phyloP scores from a whole-genome alignment of 164 flowering plant species.

The Annona squamosa region DNA sequence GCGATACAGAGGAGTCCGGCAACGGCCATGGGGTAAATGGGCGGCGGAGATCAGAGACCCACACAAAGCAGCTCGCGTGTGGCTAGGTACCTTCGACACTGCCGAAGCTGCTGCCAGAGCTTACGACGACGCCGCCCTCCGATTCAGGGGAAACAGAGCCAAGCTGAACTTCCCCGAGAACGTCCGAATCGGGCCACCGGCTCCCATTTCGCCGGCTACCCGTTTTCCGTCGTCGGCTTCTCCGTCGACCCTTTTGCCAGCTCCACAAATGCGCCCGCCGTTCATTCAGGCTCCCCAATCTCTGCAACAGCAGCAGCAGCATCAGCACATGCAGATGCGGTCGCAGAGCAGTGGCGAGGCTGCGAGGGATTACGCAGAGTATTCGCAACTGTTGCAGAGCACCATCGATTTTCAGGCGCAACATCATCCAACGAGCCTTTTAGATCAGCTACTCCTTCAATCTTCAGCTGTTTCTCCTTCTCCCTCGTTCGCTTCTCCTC shows the following conservation, averaged over 20 bases:
- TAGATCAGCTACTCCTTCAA: slow-evolving; percentile 26
- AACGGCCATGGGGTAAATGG: slow-evolving; percentile 86
- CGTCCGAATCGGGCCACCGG: slow-evolving; percentile 29
- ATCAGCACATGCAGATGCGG: neutral
- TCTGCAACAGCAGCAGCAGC: slow-evolving; percentile 1
- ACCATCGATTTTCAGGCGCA: slow-evolving; percentile 26
- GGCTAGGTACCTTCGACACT: slow-evolving; percentile 79
- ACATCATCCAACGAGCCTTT: slow-evolving; percentile 13
- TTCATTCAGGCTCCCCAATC: slow-evolving; percentile 7
- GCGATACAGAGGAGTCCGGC: slow-evolving; percentile 67
- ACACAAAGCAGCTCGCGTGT: slow-evolving; percentile 70
- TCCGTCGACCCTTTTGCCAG: slow-evolving; percentile 19
- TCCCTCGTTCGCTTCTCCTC: neutral
- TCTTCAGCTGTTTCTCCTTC: neutral
- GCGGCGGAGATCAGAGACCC: slow-evolving; percentile 86
- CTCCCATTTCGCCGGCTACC: slow-evolving; percentile 10
- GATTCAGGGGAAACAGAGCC: slow-evolving; percentile 70
- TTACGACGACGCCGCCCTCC: slow-evolving; percentile 68
- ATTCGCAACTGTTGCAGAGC: slow-evolving; percentile 49
- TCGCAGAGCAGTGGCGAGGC: slow-evolving; percentile 15
- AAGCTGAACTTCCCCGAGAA: slow-evolving; percentile 74
- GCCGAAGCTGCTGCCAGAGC: slow-evolving; percentile 82
- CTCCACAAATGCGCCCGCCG: neutral
- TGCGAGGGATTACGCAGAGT: slow-evolving; percentile 41
- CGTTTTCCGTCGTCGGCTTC: slow-evolving; percentile 15